Base-by-base conservation (phyloP, 2,329 filamentous ascomycete species). In the Aspergillus persii region DNA sequence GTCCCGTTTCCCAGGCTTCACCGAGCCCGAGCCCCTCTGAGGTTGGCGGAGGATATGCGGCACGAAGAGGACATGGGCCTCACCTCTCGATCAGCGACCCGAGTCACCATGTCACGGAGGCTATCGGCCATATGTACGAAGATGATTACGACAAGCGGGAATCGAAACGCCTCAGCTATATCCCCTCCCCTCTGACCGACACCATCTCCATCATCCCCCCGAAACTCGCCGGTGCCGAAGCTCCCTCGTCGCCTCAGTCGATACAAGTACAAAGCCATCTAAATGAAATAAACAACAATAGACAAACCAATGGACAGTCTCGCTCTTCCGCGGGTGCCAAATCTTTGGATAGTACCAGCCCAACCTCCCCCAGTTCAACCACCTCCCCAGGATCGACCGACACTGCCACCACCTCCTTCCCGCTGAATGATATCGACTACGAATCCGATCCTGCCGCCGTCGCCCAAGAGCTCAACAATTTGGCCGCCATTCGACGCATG, bases 31-130 rank as follows among this genome's bases (percentile, higher is more conserved):
- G 70, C 61, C 68, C 71, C 61, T 71, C 74, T 64, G 76, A 76
- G 66, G 71, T 74, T 68, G 73, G 73, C 66, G 75, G 73, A 70
- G 74, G 73, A 70, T 83, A 83, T 75, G 76, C 82, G 67, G 76
- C 78, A 67, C 79, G 82, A 63, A 80, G 83, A 69, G 83, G 84
- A 66, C 86, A 88, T 77, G 78, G 78, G 66, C 80, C 85, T 62
- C 83, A 87, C 67, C 79, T 88, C 62, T 87, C 85, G 67, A 88
- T 96, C 74, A 95, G 90, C 75, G 92, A 96, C 77, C 90, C 93
- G 61, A 92, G 85, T 78, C 92, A 96, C 78, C 93, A 96, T 84
- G 91, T 96, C 73, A 96, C 92, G 58, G 93, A 96, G 76, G 90
- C 92, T 60, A 96, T 96, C 76, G 91, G 91, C 54, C 92, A 92